A percentile compares a stretch with the other conserved stretches of the same genome.
These are phyloP conservation scores for Amauroascus niger DNA, from an alignment of 2,329 filamentous ascomycete species.

Conservation along the genomic window DNA sequence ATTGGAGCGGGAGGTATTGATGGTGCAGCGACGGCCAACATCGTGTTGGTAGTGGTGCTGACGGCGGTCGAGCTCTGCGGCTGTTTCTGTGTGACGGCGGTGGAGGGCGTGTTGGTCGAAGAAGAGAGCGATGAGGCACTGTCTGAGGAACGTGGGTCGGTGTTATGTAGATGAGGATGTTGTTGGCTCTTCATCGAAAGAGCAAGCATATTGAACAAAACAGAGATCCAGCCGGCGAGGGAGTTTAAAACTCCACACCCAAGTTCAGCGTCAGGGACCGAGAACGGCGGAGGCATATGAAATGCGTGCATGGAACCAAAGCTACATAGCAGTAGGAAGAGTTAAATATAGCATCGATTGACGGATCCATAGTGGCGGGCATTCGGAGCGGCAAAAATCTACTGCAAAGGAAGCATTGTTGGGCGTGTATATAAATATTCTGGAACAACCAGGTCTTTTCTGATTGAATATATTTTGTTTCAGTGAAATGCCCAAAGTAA, in stretches of 20 bases:
- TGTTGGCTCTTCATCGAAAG: slow-evolving; percentile 12
- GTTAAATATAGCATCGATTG: slow-evolving; percentile 11
- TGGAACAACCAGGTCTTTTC: slow-evolving; percentile 4
- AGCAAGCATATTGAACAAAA: slow-evolving; percentile 13
- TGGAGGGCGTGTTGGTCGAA: neutral
- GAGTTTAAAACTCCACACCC: slow-evolving; percentile 13
- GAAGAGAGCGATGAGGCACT: neutral
- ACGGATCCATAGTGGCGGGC: slow-evolving; percentile 12
- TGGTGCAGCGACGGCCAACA: slow-evolving; percentile 13
- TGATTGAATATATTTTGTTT: slow-evolving; percentile 7
- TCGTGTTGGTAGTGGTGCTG: neutral
- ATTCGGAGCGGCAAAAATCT: slow-evolving; percentile 9
- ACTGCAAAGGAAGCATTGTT: slow-evolving; percentile 12
- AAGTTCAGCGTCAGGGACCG: slow-evolving; percentile 10
- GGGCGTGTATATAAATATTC: slow-evolving; percentile 1
- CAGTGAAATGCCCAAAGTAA: neutral
- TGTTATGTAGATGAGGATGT: slow-evolving; percentile 7
- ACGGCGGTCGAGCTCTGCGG: slow-evolving; percentile 6
- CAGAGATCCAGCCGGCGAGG: slow-evolving; percentile 7
- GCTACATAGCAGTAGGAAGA: neutral
- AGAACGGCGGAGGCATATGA: slow-evolving; percentile 13
- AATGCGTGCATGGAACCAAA: slow-evolving; percentile 9
- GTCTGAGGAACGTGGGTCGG: slow-evolving; percentile 9
- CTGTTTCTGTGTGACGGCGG: slow-evolving; percentile 8
- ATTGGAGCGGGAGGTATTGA: slow-evolving; percentile 15